Evolutionary conservation across 2,329 filamentous ascomycete genomes (phyloP).

Genomic region (Xylaria sp.): DNA sequence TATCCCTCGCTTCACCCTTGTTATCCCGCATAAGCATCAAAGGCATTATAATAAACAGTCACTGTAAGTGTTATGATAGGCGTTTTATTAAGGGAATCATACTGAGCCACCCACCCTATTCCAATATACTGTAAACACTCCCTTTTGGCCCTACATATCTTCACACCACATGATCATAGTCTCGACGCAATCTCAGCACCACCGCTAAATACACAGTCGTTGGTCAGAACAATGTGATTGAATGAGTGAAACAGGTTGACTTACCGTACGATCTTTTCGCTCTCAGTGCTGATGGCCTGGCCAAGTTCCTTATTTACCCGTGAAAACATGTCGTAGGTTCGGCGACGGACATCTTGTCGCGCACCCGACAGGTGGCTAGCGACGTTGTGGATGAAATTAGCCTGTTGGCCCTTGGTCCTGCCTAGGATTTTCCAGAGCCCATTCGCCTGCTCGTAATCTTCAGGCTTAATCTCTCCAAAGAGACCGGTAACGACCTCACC

Average conservation of each 20-base stretch:
- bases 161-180: background rate
- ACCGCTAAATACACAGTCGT: background rate
- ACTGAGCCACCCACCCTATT: too few relatives aligned
- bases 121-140: too few relatives aligned
- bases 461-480: constrained; percentile 47
- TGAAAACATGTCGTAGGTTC: constrained; percentile 66
- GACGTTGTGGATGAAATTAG: constrained; percentile 65
- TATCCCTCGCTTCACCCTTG: too few relatives aligned
- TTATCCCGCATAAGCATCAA: too few relatives aligned
- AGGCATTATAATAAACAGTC: too few relatives aligned
- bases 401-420: constrained; percentile 60
- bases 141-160: too few relatives aligned
- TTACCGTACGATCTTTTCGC: constrained; percentile 48
- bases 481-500: too few relatives aligned
- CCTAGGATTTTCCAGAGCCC: constrained; percentile 57
- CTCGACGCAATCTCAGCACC: background rate
- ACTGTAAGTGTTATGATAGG: too few relatives aligned
- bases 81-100: too few relatives aligned
- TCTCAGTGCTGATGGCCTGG: constrained; percentile 55
- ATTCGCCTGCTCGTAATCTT: constrained; percentile 51
- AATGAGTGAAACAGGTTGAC: background rate
- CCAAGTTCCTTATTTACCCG: constrained; percentile 61
- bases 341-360: constrained; percentile 58
- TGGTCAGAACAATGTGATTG: background rate
- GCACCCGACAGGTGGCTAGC: constrained; percentile 61